Conservation (phyloP, 495 filamentous ascomycete species). For the Astrothelium macrocarpum region DNA sequence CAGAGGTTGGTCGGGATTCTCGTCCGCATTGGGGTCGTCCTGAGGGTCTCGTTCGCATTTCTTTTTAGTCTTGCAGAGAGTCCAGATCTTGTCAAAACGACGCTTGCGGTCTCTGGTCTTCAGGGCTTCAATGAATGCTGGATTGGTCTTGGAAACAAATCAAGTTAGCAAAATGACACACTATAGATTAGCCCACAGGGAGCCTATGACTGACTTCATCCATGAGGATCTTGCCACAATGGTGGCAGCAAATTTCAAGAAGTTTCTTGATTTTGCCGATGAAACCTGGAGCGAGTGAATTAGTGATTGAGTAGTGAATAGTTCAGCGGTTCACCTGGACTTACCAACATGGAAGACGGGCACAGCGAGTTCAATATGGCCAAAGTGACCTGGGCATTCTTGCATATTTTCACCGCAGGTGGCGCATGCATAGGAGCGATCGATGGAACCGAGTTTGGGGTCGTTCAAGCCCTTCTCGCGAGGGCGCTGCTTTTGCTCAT, state of each 20-base stretch:
- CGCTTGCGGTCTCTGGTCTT: constrained; percentile 79
- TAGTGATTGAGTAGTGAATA: background rate
- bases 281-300: constrained; percentile 49
- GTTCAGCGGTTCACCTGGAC: constrained; percentile 10
- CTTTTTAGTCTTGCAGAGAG: constrained; percentile 75
- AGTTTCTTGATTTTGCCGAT: constrained; percentile 97
- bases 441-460: constrained; percentile 86
- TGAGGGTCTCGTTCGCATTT: constrained; percentile 67
- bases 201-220: constrained; percentile 73
- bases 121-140: constrained; percentile 70
- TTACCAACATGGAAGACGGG: constrained; percentile 84
- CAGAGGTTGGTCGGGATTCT: constrained; percentile 40
- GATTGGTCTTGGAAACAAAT: constrained; percentile 57
- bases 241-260: constrained; percentile 94
- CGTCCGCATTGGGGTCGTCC: constrained; percentile 50
- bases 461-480: constrained; percentile 87
- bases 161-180: constrained; percentile 54
- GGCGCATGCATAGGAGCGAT: constrained; percentile 83
- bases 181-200: constrained; percentile 28
- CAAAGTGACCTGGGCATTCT: constrained; percentile 94
- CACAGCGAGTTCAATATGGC: constrained; percentile 90
- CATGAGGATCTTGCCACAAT: constrained; percentile 88
- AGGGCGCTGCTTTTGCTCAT: constrained; percentile 79
- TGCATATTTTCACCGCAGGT: constrained; percentile 91
- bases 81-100: constrained; percentile 84